Percentiles rank a stretch among this genome's conserved stretches.
Evolutionary conservation across 306 rosid genomes (phyloP).

Genomic region (Quillaja saponaria): DNA sequence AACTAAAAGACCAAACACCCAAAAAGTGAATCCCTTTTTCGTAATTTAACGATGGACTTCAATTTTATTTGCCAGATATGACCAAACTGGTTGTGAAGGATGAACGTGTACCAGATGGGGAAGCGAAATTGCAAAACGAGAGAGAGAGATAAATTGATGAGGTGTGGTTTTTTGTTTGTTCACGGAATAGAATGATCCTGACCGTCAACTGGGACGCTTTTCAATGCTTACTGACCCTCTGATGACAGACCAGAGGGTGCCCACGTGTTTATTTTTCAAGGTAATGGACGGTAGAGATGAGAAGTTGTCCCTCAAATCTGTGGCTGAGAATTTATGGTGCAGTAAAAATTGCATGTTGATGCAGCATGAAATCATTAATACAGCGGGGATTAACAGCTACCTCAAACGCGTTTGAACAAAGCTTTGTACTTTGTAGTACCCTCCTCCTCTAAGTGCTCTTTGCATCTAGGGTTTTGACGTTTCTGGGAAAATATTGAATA

Average conservation of each 20-base stretch:
- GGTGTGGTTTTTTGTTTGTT: not conserved
- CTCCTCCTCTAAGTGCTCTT: too few species aligned
- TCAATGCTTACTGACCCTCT: not conserved
- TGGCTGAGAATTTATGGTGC: too few species aligned
- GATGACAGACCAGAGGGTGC: too few species aligned
- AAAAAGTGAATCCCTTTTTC: slow-evolving; percentile 17
- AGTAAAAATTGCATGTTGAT: too few species aligned
- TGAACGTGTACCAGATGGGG: slow-evolving; percentile 1
- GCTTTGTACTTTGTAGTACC: too few species aligned
- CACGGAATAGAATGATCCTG: not conserved
- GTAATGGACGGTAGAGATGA: too few species aligned
- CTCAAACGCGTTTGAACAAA: too few species aligned
- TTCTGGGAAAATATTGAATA: slow-evolving; percentile 30
- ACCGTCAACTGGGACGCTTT: slow-evolving; percentile 23
- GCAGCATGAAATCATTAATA: too few species aligned
- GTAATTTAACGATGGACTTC: slow-evolving; percentile 31
- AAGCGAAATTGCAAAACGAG: not conserved
- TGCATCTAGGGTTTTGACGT: slow-evolving; percentile 29
- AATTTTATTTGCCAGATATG: not conserved
- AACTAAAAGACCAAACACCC: slow-evolving; percentile 18
- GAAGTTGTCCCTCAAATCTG: too few species aligned
- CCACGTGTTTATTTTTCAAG: too few species aligned
- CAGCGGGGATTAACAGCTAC: too few species aligned
- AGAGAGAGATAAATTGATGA: not conserved
- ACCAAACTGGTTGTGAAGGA: not conserved